A percentile compares a stretch with the other conserved stretches of the same genome.
These are phyloP conservation scores for Cinchona pubescens DNA, from an alignment of 257 asterid genomes.

Conservation along the genomic window DNA sequence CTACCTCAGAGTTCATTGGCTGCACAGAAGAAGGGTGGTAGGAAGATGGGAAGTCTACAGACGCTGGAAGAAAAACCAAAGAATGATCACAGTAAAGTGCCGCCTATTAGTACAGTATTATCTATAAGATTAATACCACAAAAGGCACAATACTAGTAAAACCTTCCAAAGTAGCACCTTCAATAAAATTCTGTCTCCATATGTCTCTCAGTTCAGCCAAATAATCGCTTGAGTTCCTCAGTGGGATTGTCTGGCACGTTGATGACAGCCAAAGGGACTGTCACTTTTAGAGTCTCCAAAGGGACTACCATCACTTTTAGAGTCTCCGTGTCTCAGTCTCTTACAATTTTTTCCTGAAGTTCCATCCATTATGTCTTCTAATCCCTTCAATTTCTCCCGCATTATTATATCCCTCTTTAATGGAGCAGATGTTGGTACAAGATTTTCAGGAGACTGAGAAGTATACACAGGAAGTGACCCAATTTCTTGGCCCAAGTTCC, in stretches of 20 bases:
- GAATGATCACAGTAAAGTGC: neutral
- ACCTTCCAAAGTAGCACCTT: conserved; percentile 10
- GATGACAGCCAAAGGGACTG: conserved; percentile 15
- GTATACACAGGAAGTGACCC: conserved; percentile 23
- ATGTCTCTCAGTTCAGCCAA: conserved; percentile 1
- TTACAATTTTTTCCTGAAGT: conserved; percentile 30
- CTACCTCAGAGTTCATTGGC: conserved; percentile 16
- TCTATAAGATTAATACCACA: neutral
- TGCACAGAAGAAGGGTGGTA: conserved; percentile 5
- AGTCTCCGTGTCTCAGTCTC: conserved; percentile 33
- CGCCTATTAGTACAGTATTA: neutral
- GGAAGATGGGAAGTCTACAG: conserved; percentile 16
- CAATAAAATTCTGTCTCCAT: neutral
- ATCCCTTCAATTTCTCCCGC: conserved; percentile 23
- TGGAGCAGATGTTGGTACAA: conserved; percentile 9
- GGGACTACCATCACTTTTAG: conserved; percentile 25
- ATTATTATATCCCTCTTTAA: conserved; percentile 15
- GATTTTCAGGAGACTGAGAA: conserved; percentile 17
- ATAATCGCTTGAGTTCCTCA: conserved; percentile 1
- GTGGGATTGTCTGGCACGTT: neutral
- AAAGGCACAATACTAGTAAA: neutral
- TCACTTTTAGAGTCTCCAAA: conserved; percentile 28
- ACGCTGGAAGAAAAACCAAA: conserved; percentile 27
- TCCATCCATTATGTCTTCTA: conserved; percentile 19
- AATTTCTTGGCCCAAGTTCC: conserved; percentile 14